Base-by-base conservation (phyloP, 208 protist species). In the Wallacemonas sp. region DNA sequence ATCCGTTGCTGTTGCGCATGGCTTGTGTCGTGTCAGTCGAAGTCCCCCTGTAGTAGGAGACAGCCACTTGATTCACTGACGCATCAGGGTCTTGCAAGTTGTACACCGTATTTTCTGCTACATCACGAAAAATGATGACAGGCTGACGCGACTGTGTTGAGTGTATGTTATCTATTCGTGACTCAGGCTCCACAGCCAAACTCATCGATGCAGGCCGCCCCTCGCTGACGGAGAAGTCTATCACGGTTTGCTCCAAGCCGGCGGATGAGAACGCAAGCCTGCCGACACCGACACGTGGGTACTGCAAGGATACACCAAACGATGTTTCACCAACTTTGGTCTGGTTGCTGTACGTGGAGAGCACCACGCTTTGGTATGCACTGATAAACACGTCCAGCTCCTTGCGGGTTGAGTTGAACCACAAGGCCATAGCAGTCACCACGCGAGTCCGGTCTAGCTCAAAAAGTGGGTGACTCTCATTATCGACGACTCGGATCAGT, bases 401-500 rank as follows among this genome's bases (percentile, higher is more conserved):
- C 34, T 74, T 73, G 21, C 72, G 71, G 0, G 79, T 81, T 0
- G 72, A 81, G 39, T 71, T 68, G 62, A 85, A 76, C 69, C 68
- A 78, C 47, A 61, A 24, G 8, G 74, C 38, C 31, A 24, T 55
- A 5, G 80, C 21, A 34, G 15, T 2, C 58, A 83, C 77, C 15
- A 83, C 66, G 26, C 70, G 77, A 22, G 60, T 70, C 22, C 0
- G 17, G 44, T 85, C 79, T 2, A 85, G 70, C 34, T 74, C 72
- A n/a, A 53, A 68, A 12, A 85, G 49, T 24, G 41, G 14, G 38
- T 79, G 70, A 5, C 75, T 66, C 21, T 70, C 59, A n/a, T 30
- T 21, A 42, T 85, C 79, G 19, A 75, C 71, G 2, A 80, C 79
- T 1, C n/a, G 17, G 3, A 85, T 27, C 21, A 62, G 36, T 15